Evolutionary conservation across 768 basidiomycete species (phyloP), one percentile per base, ranked within the genome.

Genomic region (Coprinopsis cinerea): DNA sequence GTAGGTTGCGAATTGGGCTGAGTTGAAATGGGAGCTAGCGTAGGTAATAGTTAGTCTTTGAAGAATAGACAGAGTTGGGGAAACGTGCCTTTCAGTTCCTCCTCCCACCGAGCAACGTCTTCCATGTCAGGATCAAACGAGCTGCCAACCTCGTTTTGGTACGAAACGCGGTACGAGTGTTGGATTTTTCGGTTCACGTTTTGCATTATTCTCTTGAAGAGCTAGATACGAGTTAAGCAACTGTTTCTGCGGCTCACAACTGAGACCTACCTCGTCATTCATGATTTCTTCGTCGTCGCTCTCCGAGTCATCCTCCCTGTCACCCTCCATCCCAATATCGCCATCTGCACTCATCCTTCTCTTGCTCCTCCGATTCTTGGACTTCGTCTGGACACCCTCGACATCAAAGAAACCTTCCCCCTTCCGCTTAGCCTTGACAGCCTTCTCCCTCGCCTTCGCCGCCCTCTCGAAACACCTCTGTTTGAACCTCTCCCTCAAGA

Each of bases 41-140:
- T n/a, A n/a, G n/a, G n/a, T n/a, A n/a, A n/a, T n/a, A n/a, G n/a
- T n/a, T n/a, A n/a, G n/a, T n/a, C n/a, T n/a, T n/a, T 20, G 10
- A 47, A 10, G 45, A 17, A 22, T 17, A 13, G 27, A 47, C n/a
- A 35, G 13, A 26, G 25, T 15, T 3, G 10, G n/a, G 24, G 30
- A 44, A 46, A 43, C 51, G 2, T 49, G 73, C 83, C 73, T 55
- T 57, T 59, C 3, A 85, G 58, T 39, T 79, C 79, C 24, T 64
- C 57, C 61, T 86, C 85, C 85, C 83, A 87, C n/a, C 62, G 58
- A 18, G 56, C 65, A 3, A 77, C 61, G 49, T 87, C 83, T 27
- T 88, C 83, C 58, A 86, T 65, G 60, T 80, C 79, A 3, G 86
- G 86, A 59, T 88, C 86, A 51, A 86, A 78, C 1, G 86, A 88